Percentiles rank a stretch among this genome's conserved stretches.
Evolutionary conservation across 1,284 basidiomycete species (phyloP).

Genomic region (Moesziomyces aphidis): DNA sequence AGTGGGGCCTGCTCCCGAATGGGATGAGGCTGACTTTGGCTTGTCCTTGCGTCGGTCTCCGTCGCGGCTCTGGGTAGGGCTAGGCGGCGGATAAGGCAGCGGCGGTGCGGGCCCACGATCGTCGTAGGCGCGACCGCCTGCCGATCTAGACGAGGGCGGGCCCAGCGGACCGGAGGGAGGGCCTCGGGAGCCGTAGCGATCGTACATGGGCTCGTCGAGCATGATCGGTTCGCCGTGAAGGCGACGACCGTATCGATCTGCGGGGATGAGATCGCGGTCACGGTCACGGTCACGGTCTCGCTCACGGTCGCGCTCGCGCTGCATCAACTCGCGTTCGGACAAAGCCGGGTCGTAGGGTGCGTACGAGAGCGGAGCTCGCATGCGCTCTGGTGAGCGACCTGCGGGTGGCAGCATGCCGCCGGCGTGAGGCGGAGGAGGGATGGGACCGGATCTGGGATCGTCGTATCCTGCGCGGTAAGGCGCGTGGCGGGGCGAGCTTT

Average conservation of each 20-base stretch:
- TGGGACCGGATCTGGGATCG: conserved; percentile 31
- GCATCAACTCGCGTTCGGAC: conserved; percentile 37
- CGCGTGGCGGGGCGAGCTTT: conserved; percentile 34
- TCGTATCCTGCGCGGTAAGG: conserved; percentile 36
- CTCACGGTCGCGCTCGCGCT: conserved; percentile 34
- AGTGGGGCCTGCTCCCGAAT: conserved; percentile 5
- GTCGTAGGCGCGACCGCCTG: conserved; percentile 26
- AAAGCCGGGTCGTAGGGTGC: conserved; percentile 31
- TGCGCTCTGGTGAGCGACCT: conserved; percentile 43
- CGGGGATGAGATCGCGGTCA: conserved; percentile 39
- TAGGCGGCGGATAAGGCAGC: conserved; percentile 39
- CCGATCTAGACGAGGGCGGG: conserved; percentile 30
- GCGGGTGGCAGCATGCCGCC: conserved; percentile 39
- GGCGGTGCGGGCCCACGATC: conserved; percentile 42
- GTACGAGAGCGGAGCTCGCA: conserved; percentile 38
- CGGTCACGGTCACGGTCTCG: conserved; percentile 23
- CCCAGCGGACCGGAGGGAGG: conserved; percentile 37
- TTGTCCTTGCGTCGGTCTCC: conserved; percentile 44
- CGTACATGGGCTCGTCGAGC: conserved; percentile 42
- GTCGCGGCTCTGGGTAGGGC: conserved; percentile 41
- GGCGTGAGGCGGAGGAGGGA: conserved; percentile 19
- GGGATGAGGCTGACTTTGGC: conserved; percentile 14
- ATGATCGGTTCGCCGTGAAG: conserved; percentile 40
- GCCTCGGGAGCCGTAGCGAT: conserved; percentile 38
- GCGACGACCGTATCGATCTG: conserved; percentile 44